phyloP scores from a whole-genome alignment of 352 stramenopile genomes.

The Phytopythium mirpurense region DNA sequence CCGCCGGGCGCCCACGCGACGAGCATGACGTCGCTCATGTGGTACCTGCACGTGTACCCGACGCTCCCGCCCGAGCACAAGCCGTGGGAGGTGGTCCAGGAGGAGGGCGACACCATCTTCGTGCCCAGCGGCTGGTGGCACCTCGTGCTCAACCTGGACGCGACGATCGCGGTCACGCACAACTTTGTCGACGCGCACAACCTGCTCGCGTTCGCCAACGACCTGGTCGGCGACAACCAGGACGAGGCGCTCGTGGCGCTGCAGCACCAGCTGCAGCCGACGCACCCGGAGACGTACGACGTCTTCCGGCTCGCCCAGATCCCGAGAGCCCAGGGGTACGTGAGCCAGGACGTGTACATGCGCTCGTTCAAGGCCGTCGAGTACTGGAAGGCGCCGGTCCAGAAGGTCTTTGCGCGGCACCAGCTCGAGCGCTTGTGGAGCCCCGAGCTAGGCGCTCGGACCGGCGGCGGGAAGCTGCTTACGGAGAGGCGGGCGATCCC shows the following conservation, averaged over 20 bases:
- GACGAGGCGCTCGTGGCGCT: constrained; percentile 51
- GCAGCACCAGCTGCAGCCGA: constrained; percentile 38
- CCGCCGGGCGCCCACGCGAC: constrained; percentile 67
- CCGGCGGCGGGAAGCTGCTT: too few relatives aligned
- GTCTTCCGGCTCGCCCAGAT: constrained; percentile 62
- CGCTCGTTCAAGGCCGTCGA: constrained; percentile 49
- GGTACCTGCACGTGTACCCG: constrained; percentile 85
- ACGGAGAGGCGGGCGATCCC: too few relatives aligned
- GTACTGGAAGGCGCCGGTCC: constrained; percentile 53
- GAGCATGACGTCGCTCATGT: constrained; percentile 78
- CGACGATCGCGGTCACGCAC: constrained; percentile 94
- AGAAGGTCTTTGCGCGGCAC: constrained; percentile 52
- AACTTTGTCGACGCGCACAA: constrained; percentile 93
- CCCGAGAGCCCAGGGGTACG: constrained; percentile 46
- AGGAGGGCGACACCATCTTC: constrained; percentile 95
- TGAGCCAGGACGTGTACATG: constrained; percentile 58
- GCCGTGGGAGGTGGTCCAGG: constrained; percentile 82
- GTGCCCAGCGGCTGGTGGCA: constrained; percentile 98
- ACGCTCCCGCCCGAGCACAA: constrained; percentile 67
- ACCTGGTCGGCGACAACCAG: constrained; percentile 58
- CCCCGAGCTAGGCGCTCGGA: background rate
- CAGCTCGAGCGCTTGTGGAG: constrained; percentile 14
- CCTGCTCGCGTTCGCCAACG: constrained; percentile 61
- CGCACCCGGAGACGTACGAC: constrained; percentile 54
- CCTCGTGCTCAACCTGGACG: constrained; percentile 94